Conservation (phyloP, 352 stramenopile genomes). For the Phytophthora pini region DNA sequence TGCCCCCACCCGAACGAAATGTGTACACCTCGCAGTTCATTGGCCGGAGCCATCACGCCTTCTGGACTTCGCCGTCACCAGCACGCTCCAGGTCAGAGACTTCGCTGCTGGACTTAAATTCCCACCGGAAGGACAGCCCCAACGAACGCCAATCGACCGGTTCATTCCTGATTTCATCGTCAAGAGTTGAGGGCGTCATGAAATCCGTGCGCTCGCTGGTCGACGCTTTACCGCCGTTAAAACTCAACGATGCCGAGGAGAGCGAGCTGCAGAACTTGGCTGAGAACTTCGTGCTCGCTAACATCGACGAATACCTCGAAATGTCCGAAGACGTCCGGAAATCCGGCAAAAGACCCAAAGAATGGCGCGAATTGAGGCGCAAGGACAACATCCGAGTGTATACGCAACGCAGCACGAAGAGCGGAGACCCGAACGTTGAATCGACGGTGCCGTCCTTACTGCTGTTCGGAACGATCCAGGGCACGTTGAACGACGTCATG, state of each 20-base stretch:
- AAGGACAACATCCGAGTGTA: conserved; percentile 37
- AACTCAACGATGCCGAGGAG: conserved; percentile 31
- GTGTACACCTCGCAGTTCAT: conserved; percentile 13
- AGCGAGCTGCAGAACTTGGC: conserved; percentile 35
- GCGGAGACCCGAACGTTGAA: background rate
- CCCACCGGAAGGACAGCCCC: background rate
- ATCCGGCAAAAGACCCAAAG: conserved; percentile 20
- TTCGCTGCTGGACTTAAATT: conserved; percentile 12
- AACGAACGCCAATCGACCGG: background rate
- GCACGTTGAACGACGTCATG: conserved; percentile 51
- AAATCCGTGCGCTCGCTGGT: conserved; percentile 25
- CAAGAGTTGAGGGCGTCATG: conserved; percentile 5
- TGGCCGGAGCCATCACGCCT: conserved; percentile 23
- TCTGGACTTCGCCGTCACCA: conserved; percentile 18
- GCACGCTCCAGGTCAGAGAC: background rate
- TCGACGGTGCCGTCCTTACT: conserved; percentile 28
- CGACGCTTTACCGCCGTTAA: conserved; percentile 32
- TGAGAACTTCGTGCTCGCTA: conserved; percentile 33
- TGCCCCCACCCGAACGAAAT: too few relatives aligned
- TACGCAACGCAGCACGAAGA: conserved; percentile 27
- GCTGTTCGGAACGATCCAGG: conserved; percentile 30
- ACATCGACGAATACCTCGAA: conserved; percentile 48
- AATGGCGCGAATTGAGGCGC: conserved; percentile 42
- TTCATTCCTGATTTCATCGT: conserved; percentile 26
- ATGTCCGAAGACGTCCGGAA: conserved; percentile 41